Evolutionary conservation across 768 basidiomycete genomes (phyloP), one percentile per base, ranked within the genome.

Genomic region (Sutorius australiensis): DNA sequence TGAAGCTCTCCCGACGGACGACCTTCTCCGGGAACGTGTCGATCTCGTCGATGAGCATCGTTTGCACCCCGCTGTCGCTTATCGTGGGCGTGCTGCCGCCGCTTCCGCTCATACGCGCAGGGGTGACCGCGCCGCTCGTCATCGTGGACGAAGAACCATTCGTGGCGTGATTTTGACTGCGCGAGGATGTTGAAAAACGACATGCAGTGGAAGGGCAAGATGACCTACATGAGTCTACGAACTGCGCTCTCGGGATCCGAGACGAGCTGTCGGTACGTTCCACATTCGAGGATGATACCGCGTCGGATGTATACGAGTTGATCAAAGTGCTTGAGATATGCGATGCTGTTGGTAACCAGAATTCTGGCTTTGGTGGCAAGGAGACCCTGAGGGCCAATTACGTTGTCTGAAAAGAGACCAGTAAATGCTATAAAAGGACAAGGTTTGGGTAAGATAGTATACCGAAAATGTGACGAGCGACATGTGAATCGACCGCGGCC

Each of bases 381-480:
- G 1, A 95, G 61, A 49, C 93, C 93, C 54, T 82, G 74, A 3
- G 92, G 92, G 2, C 93, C 93, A 50, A 95, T 87, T 37, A 95
- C 89, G 46, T 89, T 78, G 60, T 93, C 92, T 88, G 19, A 54
- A 46, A 42, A 19, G 61, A 49, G 16, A 59, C 9, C 3, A 16
- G 38, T 51, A 24, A 61, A 39, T 4, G 46, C 36, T 27, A 36
- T 32, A 4, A 24, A 24, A 24, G 13, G 31, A 34, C 1, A 10
- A 28, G 24, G 9, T 50, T 1, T 16, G 42, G 27, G 16, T 8
- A 13, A 21, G 6, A 56, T 33, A 9, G 7, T 54, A 9, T 59
- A 87, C 89, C 86, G 57, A 92, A 93, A 13, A 94, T 76, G 65
- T 94, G 92, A 5, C 87, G 82, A 13, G 89, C 89, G 34, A 92